phyloP scores from a whole-genome alignment of 306 rosid species.

The Glycine soja region DNA sequence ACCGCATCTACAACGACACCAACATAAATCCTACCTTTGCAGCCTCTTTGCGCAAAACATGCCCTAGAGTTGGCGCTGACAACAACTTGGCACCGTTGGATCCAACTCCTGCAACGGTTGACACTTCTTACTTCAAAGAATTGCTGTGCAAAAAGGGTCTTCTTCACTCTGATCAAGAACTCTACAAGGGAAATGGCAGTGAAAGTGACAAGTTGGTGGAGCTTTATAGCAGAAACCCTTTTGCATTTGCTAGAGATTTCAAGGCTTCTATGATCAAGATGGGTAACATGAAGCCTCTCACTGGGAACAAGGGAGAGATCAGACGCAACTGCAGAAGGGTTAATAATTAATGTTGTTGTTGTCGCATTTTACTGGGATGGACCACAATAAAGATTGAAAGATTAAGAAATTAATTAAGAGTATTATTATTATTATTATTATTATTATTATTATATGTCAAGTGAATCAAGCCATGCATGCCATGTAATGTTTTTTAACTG shows the following conservation, averaged over 20 bases:
- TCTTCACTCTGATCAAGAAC: slow-evolving; percentile 56
- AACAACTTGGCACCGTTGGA: slow-evolving; percentile 45
- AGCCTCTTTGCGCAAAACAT: slow-evolving; percentile 9
- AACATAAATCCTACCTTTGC: slow-evolving; percentile 32
- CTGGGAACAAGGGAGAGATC: slow-evolving; percentile 45
- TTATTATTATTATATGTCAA: background rate
- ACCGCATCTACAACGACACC: slow-evolving; percentile 49
- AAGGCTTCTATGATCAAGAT: slow-evolving; percentile 55
- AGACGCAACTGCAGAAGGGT: slow-evolving; percentile 51
- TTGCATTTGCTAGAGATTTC: slow-evolving; percentile 49
- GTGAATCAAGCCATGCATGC: background rate
- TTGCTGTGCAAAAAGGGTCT: slow-evolving; percentile 50
- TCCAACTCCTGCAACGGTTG: slow-evolving; percentile 36
- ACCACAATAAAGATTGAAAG: background rate
- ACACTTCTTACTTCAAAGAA: slow-evolving; percentile 41
- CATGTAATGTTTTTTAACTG: background rate
- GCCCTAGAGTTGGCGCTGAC: slow-evolving; percentile 46
- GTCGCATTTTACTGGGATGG: background rate
- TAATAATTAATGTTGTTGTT: slow-evolving; percentile 13
- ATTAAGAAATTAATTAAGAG: background rate
- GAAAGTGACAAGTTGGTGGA: slow-evolving; percentile 52
- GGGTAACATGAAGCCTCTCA: slow-evolving; percentile 51
- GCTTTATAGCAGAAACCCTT: slow-evolving; percentile 17
- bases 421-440: background rate
- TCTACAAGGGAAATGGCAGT: slow-evolving; percentile 44